A percentile compares a stretch with the other conserved stretches of the same genome.
Conservation (phyloP, 192 early-diverging fungal genomes). For the Backusella mclennaniae region DNA sequence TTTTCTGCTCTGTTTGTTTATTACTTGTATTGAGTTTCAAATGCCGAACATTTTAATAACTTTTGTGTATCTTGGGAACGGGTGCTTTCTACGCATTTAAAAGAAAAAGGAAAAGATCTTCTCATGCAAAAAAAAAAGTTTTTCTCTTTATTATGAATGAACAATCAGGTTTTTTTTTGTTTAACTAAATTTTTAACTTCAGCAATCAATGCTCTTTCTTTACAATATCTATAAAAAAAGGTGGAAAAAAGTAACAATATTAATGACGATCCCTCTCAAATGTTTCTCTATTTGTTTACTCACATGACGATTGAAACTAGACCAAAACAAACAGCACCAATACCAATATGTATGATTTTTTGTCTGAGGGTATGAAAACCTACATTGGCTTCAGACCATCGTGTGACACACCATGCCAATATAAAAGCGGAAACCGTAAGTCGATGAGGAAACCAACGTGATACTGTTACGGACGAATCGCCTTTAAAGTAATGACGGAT, state of each 20-base stretch:
- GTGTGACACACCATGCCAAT: constrained; percentile 50
- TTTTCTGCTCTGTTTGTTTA: background rate
- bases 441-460: constrained; percentile 42
- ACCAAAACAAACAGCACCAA: constrained; percentile 50
- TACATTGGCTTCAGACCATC: constrained; percentile 46
- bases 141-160: no score
- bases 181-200: constrained; percentile 14
- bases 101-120: background rate
- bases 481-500: constrained; percentile 56
- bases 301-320: constrained; percentile 44
- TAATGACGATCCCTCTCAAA: background rate
- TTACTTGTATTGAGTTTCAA: background rate
- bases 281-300: constrained; percentile 18
- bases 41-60: background rate
- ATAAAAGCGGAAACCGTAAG: constrained; percentile 47
- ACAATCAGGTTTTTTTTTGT: constrained; percentile 7
- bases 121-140: background rate
- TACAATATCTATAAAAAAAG: constrained; percentile 15
- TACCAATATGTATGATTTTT: constrained; percentile 52
- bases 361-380: constrained; percentile 52
- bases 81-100: background rate
- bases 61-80: background rate
- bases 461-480: constrained; percentile 33
- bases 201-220: constrained; percentile 20
- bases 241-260: background rate